These are phyloP conservation scores for Lipomyces kockii DNA, from an alignment of 805 yeast species.

Conservation along the genomic window DNA sequence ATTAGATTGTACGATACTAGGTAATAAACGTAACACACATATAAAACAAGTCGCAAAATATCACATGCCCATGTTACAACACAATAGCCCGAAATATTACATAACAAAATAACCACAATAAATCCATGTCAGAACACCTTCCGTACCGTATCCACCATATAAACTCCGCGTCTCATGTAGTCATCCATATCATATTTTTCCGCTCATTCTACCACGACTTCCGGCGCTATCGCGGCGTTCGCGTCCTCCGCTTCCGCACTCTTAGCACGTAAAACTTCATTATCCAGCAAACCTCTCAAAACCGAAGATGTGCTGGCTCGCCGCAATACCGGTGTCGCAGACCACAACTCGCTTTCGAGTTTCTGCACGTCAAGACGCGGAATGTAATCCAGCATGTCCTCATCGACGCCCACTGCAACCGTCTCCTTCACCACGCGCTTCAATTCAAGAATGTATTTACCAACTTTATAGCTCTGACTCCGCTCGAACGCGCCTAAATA, in stretches of 20 bases:
- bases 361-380: slow-evolving; percentile 1
- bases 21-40: neutral
- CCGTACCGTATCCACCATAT: neutral
- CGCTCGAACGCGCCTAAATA: slow-evolving; percentile 54
- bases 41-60: neutral
- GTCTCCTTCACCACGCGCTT: slow-evolving; percentile 25
- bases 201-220: neutral
- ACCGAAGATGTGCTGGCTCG: neutral
- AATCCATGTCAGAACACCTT: neutral
- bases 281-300: neutral
- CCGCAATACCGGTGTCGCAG: neutral
- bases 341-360: neutral
- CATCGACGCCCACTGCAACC: slow-evolving; percentile 2
- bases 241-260: neutral
- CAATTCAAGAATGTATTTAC: slow-evolving; percentile 58
- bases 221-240: neutral
- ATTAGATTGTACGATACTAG: neutral
- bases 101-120: neutral
- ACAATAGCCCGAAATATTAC: neutral
- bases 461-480: slow-evolving; percentile 62
- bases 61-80: neutral
- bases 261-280: neutral
- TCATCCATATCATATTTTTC: neutral
- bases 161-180: neutral
- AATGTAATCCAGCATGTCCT: slow-evolving; percentile 5